Evolutionary conservation across 2,329 filamentous ascomycete species (phyloP).

Genomic region (Coniochaeta pulveracea): DNA sequence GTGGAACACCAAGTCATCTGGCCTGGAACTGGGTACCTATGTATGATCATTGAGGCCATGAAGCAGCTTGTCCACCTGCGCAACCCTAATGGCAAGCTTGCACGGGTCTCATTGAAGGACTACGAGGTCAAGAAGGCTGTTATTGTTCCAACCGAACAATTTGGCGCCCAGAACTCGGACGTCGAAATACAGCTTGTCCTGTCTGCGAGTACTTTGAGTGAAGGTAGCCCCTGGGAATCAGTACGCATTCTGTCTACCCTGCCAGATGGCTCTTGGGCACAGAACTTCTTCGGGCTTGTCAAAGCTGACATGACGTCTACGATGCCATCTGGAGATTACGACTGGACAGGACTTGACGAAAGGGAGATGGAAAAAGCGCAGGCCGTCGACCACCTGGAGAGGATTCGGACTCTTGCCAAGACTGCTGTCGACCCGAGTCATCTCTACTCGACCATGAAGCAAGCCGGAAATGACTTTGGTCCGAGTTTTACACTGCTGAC

Average conservation of each 20-base stretch:
- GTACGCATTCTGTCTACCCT: neutral
- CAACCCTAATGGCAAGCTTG: neutral
- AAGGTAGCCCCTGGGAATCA: neutral
- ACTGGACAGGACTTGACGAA: too few relatives aligned
- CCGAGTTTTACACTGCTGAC: neutral
- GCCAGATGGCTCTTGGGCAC: neutral
- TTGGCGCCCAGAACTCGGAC: too few relatives aligned
- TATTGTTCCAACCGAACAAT: too few relatives aligned
- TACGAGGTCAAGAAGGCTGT: neutral
- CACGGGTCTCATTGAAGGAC: too few relatives aligned
- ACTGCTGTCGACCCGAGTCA: neutral
- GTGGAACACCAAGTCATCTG: slow-evolving; percentile 17
- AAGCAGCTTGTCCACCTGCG: neutral
- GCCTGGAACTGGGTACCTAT: slow-evolving; percentile 23
- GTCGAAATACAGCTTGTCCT: slow-evolving; percentile 1
- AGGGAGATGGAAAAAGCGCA: too few relatives aligned
- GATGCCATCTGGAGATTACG: neutral
- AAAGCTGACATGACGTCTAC: neutral
- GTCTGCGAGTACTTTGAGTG: neutral
- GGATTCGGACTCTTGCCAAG: neutral
- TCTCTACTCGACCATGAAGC: neutral
- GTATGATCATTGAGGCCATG: slow-evolving; percentile 17
- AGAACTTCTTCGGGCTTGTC: neutral
- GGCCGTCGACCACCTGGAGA: neutral
- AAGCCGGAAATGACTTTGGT: neutral